Percentiles rank a stretch among this genome's conserved stretches.
Conservation (phyloP, 225 moss, liverwort and hornwort species). For the Physcomitrium patens region DNA sequence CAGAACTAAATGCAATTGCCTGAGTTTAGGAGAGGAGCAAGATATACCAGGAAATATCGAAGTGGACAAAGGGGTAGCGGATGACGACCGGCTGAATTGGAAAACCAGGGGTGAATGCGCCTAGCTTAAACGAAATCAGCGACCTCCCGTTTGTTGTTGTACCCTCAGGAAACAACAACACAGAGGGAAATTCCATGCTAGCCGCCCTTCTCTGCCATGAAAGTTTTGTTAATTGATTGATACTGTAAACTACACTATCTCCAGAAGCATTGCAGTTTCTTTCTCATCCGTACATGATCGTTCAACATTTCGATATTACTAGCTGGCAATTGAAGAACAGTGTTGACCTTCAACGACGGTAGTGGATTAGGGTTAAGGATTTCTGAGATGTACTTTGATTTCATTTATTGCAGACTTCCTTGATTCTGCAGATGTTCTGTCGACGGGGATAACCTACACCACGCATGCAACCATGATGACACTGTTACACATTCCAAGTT, state of each 20-base stretch:
- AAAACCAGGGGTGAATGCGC: slow-evolving; percentile 69
- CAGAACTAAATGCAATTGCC: slow-evolving; percentile 6
- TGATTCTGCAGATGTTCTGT: slow-evolving; percentile 76
- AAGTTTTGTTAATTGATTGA: too few relatives aligned
- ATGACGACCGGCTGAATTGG: slow-evolving; percentile 73
- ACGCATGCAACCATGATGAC: not conserved
- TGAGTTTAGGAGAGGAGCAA: slow-evolving; percentile 18
- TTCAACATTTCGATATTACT: not conserved
- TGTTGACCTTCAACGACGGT: not conserved
- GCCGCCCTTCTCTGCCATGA: slow-evolving; percentile 23
- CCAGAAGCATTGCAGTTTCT: too few relatives aligned
- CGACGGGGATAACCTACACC: slow-evolving; percentile 75
- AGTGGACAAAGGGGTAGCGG: slow-evolving; percentile 72
- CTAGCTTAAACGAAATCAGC: slow-evolving; percentile 69
- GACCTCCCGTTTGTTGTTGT: slow-evolving; percentile 75
- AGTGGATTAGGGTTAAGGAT: not conserved
- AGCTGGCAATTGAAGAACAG: not conserved
- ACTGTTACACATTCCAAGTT: not conserved
- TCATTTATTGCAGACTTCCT: slow-evolving; percentile 70
- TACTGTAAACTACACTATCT: too few relatives aligned
- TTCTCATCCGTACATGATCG: not conserved
- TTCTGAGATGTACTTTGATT: slow-evolving; percentile 60
- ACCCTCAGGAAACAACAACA: slow-evolving; percentile 72
- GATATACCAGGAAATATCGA: slow-evolving; percentile 71
- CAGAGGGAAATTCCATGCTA: slow-evolving; percentile 54